A percentile compares a stretch with the other conserved stretches of the same genome.
phyloP scores from a whole-genome alignment of 345 rosid species.

The Gossypium sturtianum region DNA sequence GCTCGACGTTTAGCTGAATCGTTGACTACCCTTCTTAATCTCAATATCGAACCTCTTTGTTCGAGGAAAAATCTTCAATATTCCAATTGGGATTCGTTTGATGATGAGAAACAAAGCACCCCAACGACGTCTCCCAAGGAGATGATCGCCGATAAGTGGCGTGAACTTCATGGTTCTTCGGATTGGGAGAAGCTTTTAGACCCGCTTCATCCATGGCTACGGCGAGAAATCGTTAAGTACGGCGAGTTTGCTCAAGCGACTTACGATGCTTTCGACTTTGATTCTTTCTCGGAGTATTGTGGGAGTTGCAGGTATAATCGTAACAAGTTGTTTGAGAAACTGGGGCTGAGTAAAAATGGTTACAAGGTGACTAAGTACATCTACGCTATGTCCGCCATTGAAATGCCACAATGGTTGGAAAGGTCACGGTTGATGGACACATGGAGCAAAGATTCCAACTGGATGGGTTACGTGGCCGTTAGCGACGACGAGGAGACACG shows the following conservation, averaged over 20 bases:
- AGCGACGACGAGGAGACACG: constrained; percentile 21
- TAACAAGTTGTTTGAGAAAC: constrained; percentile 21
- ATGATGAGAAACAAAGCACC: constrained; percentile 10
- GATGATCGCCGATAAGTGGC: constrained; percentile 20
- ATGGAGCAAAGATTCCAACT: constrained; percentile 42
- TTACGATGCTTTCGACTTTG: constrained; percentile 40
- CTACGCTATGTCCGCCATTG: constrained; percentile 34
- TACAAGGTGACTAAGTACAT: constrained; percentile 31
- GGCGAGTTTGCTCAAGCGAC: constrained; percentile 41
- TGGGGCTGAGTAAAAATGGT: constrained; percentile 26
- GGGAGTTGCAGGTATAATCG: constrained; percentile 35
- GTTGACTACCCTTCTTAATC: constrained; percentile 21
- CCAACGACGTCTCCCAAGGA: constrained; percentile 27
- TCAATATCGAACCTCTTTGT: constrained; percentile 18
- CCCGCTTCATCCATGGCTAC: constrained; percentile 41
- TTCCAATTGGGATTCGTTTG: not conserved
- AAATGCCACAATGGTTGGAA: constrained; percentile 34
- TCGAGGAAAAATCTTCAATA: not conserved
- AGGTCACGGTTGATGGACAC: constrained; percentile 19
- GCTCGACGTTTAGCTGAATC: constrained; percentile 10
- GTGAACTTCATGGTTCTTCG: constrained; percentile 24
- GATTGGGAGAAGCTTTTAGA: constrained; percentile 35
- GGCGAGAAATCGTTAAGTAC: constrained; percentile 38
- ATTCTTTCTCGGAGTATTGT: constrained; percentile 34
- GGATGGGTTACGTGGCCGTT: constrained; percentile 46